These are phyloP conservation scores for Saccharomyces hybrid DNA, from an alignment of 1,139 yeast genomes.

Conservation along the genomic window DNA sequence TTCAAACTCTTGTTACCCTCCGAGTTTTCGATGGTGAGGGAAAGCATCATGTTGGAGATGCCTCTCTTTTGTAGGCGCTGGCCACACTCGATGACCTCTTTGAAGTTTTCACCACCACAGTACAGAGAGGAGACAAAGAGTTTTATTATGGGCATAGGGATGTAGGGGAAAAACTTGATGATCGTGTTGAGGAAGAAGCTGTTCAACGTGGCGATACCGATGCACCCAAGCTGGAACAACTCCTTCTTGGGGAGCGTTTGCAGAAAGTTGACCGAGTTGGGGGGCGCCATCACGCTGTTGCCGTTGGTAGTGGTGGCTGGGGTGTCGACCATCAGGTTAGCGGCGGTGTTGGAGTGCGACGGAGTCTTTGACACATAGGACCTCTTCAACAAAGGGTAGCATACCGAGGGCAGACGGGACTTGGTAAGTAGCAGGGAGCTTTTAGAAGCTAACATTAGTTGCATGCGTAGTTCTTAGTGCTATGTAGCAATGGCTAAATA, in stretches of 20 bases:
- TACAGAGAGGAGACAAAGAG: constrained; percentile 72
- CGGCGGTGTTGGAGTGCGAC: not conserved
- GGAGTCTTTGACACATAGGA: not conserved
- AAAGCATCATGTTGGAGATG: constrained; percentile 87
- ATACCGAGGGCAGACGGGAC: not conserved
- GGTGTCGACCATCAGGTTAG: not conserved
- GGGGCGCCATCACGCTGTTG: constrained; percentile 10
- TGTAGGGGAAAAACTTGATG: constrained; percentile 61
- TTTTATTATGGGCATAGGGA: constrained; percentile 66
- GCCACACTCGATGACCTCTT: constrained; percentile 67
- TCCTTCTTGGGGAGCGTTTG: constrained; percentile 32
- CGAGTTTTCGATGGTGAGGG: constrained; percentile 88
- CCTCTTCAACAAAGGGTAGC: not conserved
- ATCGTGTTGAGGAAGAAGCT: constrained; percentile 53
- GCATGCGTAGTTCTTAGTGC: not conserved
- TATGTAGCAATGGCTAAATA: not conserved
- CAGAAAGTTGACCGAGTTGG: constrained; percentile 28
- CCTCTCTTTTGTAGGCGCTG: constrained; percentile 59
- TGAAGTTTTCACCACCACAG: constrained; percentile 81
- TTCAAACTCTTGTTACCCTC: constrained; percentile 57
- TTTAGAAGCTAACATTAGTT: not conserved
- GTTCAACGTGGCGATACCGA: constrained; percentile 60
- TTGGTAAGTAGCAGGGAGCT: not conserved
- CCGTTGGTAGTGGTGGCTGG: constrained; percentile 1
- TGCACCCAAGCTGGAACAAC: constrained; percentile 53